Percentiles rank a stretch among this genome's conserved stretches.
phyloP scores from a whole-genome alignment of 2,329 filamentous ascomycete genomes.

The Cladosporium oxysporum region DNA sequence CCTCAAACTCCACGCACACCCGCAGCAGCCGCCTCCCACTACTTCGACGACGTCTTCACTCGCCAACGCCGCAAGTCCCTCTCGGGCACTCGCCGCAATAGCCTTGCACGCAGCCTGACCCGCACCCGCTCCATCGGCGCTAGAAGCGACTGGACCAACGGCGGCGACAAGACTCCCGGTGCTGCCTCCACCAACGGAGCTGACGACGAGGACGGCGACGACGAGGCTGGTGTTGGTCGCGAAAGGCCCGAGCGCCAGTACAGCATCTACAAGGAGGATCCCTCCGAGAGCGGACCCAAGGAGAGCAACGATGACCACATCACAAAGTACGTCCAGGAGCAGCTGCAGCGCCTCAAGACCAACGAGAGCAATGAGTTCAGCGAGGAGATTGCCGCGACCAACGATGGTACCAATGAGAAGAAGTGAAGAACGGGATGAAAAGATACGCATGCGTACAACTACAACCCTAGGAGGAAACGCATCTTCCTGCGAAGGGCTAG shows the following conservation, averaged over 20 bases:
- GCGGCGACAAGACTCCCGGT: slow-evolving; percentile 31
- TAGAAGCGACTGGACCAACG: slow-evolving; percentile 68
- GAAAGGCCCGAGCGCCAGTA: slow-evolving; percentile 41
- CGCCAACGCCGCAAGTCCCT: slow-evolving; percentile 49
- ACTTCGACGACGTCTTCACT: slow-evolving; percentile 88
- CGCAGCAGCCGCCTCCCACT: slow-evolving; percentile 79
- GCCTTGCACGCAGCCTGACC: slow-evolving; percentile 33
- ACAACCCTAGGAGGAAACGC: background rate
- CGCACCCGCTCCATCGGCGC: slow-evolving; percentile 72
- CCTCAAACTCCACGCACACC: slow-evolving; percentile 92
- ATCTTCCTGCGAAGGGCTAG: background rate
- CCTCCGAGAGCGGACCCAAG: slow-evolving; percentile 41
- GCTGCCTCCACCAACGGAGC: slow-evolving; percentile 33
- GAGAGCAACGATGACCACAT: slow-evolving; percentile 60
- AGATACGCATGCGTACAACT: background rate
- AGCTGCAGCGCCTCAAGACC: slow-evolving; percentile 72
- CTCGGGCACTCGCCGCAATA: slow-evolving; percentile 68
- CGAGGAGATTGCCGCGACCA: slow-evolving; percentile 62
- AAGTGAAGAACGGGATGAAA: background rate
- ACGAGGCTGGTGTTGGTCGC: slow-evolving; percentile 23
- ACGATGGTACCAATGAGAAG: slow-evolving; percentile 31
- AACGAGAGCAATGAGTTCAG: slow-evolving; percentile 56
- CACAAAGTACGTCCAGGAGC: slow-evolving; percentile 77
- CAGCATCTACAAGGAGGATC: slow-evolving; percentile 56
- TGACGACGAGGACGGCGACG: slow-evolving; percentile 40